Percentiles rank a stretch among this genome's conserved stretches.
phyloP scores from a whole-genome alignment of 129 eudicot species.

The Pittosporum tobira region DNA sequence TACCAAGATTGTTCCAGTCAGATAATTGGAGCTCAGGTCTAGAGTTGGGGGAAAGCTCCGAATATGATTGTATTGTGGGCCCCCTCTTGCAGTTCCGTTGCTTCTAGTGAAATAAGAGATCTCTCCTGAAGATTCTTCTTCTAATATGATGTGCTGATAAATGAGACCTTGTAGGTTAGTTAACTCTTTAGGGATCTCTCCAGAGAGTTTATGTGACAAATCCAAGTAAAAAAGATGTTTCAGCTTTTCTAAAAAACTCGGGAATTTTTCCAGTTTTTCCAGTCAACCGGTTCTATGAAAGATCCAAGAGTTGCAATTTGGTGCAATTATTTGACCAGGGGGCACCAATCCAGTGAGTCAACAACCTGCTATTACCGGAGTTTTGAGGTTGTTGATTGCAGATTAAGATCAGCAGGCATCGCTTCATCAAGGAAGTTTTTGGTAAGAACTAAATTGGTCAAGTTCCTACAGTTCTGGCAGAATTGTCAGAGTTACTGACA shows the following conservation, averaged over 20 bases:
- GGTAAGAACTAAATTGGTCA: not conserved
- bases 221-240: slow-evolving; percentile 5
- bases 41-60: not conserved
- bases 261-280: slow-evolving; percentile 3
- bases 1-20: not conserved
- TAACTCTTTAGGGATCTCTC: slow-evolving; percentile 1
- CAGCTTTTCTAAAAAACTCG: not conserved
- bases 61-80: not conserved
- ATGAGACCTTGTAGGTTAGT: not conserved
- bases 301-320: slow-evolving; percentile 3
- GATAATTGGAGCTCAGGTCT: slow-evolving; percentile 3
- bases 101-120: not conserved
- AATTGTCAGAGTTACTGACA: not conserved
- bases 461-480: slow-evolving; percentile 5
- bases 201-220: not conserved
- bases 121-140: not conserved
- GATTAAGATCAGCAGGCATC: not conserved
- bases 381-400: not conserved
- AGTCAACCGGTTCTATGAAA: not conserved
- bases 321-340: not conserved
- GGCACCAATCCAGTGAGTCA: not conserved
- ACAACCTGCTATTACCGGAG: not conserved
- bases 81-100: not conserved
- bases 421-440: not conserved
- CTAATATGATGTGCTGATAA: not conserved